Evolutionary conservation across 306 rosid genomes (phyloP).

Genomic region (Aeschynomene evenia): DNA sequence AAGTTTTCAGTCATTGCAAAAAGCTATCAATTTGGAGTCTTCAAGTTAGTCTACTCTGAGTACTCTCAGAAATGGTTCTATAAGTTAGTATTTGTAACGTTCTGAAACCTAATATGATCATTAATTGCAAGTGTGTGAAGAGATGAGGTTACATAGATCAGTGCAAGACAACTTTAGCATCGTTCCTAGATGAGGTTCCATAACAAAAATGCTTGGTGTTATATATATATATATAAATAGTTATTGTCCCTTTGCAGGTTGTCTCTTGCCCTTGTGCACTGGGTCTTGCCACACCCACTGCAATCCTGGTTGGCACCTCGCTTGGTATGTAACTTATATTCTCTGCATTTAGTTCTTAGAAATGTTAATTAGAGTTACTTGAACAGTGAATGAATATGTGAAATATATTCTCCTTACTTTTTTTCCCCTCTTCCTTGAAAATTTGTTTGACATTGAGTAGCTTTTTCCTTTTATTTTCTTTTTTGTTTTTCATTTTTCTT

Average conservation of each 20-base stretch:
- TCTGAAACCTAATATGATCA: constrained; percentile 18
- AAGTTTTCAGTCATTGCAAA: not conserved
- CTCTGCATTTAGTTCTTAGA: constrained; percentile 12
- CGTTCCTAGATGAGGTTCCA: constrained; percentile 15
- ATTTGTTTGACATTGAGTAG: constrained; percentile 1
- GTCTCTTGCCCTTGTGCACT: constrained; percentile 98
- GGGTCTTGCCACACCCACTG: constrained; percentile 99
- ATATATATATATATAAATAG: no score
- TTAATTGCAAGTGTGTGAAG: not conserved
- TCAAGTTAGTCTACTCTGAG: constrained; percentile 3
- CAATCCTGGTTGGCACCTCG: constrained; percentile 96
- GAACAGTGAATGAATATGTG: constrained; percentile 2
- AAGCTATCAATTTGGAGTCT: constrained; percentile 7
- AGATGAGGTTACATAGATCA: not conserved
- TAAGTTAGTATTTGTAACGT: constrained; percentile 4
- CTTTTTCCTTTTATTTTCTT: not conserved
- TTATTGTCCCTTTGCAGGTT: constrained; percentile 70
- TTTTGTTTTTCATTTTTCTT: not conserved
- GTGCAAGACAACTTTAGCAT: not conserved
- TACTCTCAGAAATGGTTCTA: constrained; percentile 11
- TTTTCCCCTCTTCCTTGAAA: constrained; percentile 1
- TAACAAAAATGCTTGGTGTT: constrained; percentile 11
- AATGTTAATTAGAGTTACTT: constrained; percentile 3
- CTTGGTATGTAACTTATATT: constrained; percentile 56
- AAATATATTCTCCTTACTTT: constrained; percentile 11